phyloP scores from a whole-genome alignment of 495 filamentous ascomycete genomes.

The Podospora sp. region DNA sequence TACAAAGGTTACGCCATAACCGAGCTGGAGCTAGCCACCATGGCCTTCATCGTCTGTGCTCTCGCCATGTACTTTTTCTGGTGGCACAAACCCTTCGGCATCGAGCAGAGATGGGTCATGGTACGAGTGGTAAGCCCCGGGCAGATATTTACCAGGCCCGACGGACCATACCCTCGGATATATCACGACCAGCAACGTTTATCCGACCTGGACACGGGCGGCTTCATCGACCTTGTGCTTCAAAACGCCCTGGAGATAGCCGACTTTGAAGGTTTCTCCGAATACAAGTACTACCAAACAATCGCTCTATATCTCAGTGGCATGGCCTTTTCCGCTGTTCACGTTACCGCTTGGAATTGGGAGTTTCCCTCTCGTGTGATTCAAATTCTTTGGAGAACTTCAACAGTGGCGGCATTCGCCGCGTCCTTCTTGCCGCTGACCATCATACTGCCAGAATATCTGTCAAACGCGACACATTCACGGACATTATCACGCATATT shows the following conservation, averaged over 20 bases:
- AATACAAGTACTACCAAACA: neutral
- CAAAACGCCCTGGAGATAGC: neutral
- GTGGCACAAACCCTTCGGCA: constrained; percentile 42
- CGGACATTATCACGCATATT: no score
- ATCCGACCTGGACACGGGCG: neutral
- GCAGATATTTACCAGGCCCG: neutral
- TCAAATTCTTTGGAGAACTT: neutral
- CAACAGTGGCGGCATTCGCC: neutral
- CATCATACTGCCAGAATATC: neutral
- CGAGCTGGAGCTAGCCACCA: constrained; percentile 40
- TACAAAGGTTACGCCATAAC: constrained; percentile 32
- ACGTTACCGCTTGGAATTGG: constrained; percentile 12
- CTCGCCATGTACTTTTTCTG: constrained; percentile 42
- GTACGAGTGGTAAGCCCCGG: constrained; percentile 1
- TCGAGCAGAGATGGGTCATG: constrained; percentile 16
- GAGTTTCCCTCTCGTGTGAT: neutral
- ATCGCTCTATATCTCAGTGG: constrained; percentile 1
- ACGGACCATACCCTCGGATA: no score
- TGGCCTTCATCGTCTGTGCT: constrained; percentile 40
- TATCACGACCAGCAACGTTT: neutral
- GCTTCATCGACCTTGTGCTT: neutral
- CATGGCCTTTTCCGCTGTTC: neutral
- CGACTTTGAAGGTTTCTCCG: no score
- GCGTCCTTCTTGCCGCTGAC: neutral
- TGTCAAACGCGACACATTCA: neutral